Percentiles rank a stretch among this genome's conserved stretches.
phyloP scores from a whole-genome alignment of 1,139 yeast genomes.

The Taphrina sp. region DNA sequence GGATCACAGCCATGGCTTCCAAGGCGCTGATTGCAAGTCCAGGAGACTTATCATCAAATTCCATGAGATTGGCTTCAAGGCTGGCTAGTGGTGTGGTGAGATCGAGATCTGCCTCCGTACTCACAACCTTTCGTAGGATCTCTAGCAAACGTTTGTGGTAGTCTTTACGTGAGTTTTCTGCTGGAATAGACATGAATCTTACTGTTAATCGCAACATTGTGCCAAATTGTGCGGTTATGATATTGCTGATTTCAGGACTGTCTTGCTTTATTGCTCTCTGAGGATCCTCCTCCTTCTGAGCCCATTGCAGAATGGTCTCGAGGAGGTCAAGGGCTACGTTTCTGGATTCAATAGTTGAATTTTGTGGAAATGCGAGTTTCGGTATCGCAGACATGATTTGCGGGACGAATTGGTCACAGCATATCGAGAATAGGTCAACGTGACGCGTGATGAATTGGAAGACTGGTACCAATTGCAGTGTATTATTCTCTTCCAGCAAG shows the following conservation, averaged over 20 bases:
- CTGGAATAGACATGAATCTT: slow-evolving; percentile 82
- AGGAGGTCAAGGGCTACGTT: slow-evolving; percentile 84
- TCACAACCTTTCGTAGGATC: slow-evolving; percentile 67
- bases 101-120: slow-evolving; percentile 79
- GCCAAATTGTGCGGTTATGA: slow-evolving; percentile 65
- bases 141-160: slow-evolving; percentile 78
- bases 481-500: slow-evolving; percentile 80
- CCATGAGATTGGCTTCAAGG: slow-evolving; percentile 79
- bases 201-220: slow-evolving; percentile 80
- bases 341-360: slow-evolving; percentile 72
- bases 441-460: slow-evolving; percentile 88
- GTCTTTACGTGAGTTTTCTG: slow-evolving; percentile 80
- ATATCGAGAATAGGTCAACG: slow-evolving; percentile 76
- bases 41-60: slow-evolving; percentile 68
- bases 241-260: too few relatives aligned
- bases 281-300: slow-evolving; percentile 44
- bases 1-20: slow-evolving; percentile 82
- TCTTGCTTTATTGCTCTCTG: too few relatives aligned
- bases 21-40: slow-evolving; percentile 86
- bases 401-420: slow-evolving; percentile 84
- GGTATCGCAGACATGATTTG: slow-evolving; percentile 95
- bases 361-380: slow-evolving; percentile 75
- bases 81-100: slow-evolving; percentile 78
- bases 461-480: slow-evolving; percentile 79
- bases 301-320: slow-evolving; percentile 84